Percentiles rank a stretch among this genome's conserved stretches.
Evolutionary conservation across 2,329 filamentous ascomycete genomes (phyloP).

Genomic region (Lachnellula cervina): DNA sequence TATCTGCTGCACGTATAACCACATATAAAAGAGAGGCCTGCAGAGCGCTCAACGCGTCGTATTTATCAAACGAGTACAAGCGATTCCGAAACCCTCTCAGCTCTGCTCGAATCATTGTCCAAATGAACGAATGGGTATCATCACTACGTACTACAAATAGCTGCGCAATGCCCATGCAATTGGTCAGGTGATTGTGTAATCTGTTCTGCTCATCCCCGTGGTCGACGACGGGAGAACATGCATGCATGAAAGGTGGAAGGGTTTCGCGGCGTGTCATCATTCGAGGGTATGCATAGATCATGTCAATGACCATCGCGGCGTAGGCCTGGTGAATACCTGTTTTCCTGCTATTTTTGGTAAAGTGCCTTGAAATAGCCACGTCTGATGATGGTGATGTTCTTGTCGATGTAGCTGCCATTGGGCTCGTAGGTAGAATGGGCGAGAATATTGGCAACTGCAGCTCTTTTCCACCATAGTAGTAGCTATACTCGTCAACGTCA

Average conservation of each 20-base stretch:
- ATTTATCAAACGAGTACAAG: not conserved
- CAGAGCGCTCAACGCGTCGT: conserved; percentile 11
- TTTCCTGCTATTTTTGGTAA: not conserved
- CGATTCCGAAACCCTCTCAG: not conserved
- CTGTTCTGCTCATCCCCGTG: not conserved
- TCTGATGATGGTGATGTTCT: not conserved
- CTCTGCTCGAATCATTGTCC: conserved; percentile 17
- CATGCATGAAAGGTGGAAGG: conserved; percentile 26
- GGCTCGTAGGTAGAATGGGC: not conserved
- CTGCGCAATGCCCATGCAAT: conserved; percentile 27
- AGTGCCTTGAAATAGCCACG: not conserved
- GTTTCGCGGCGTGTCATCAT: conserved; percentile 28
- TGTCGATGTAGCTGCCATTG: not conserved
- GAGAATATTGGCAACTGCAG: not conserved
- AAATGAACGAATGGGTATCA: conserved; percentile 21
- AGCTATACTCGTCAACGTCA: not conserved
- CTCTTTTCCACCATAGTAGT: not conserved
- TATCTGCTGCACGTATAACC: conserved; percentile 16
- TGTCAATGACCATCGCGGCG: conserved; percentile 9
- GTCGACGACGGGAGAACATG: not conserved
- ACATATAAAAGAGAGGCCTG: conserved; percentile 20
- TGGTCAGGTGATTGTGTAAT: conserved; percentile 16
- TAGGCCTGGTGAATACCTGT: not conserved
- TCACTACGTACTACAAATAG: conserved; percentile 18
- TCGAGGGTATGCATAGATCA: conserved; percentile 17